These are phyloP conservation scores for Aspergillus sp. DNA, from an alignment of 2,329 filamentous ascomycete genomes.

Conservation along the genomic window DNA sequence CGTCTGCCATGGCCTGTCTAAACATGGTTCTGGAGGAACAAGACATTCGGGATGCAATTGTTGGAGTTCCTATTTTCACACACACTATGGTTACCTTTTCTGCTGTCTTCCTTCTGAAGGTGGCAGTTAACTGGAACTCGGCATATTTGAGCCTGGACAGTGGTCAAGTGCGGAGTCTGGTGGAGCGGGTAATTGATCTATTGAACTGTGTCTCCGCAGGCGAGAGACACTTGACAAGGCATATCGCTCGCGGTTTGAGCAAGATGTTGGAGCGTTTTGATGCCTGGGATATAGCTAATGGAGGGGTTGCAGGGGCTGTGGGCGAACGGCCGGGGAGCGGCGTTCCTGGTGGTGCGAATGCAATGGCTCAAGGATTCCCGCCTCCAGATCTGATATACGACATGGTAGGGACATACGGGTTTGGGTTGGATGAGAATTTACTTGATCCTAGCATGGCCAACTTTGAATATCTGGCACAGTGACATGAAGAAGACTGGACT, in stretches of 20 bases:
- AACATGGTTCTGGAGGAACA: slow-evolving; percentile 50
- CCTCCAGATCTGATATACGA: slow-evolving; percentile 44
- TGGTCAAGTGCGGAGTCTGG: slow-evolving; percentile 37
- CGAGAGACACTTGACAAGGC: slow-evolving; percentile 43
- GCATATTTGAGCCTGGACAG: slow-evolving; percentile 42
- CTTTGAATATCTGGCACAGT: slow-evolving; percentile 41
- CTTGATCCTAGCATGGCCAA: slow-evolving; percentile 43
- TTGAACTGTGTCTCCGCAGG: slow-evolving; percentile 43
- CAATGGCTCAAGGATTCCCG: slow-evolving; percentile 42
- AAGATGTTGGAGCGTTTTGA: slow-evolving; percentile 45
- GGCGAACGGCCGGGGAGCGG: slow-evolving; percentile 24
- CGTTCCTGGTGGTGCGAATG: slow-evolving; percentile 42
- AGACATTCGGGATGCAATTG: slow-evolving; percentile 49
- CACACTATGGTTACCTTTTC: slow-evolving; percentile 50
- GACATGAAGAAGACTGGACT: not conserved
- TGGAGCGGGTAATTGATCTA: slow-evolving; percentile 42
- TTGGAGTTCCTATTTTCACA: slow-evolving; percentile 49
- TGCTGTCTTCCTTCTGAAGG: slow-evolving; percentile 47
- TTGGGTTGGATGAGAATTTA: slow-evolving; percentile 42
- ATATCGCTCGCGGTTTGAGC: slow-evolving; percentile 42
- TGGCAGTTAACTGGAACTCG: slow-evolving; percentile 46
- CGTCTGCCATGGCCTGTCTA: slow-evolving; percentile 48
- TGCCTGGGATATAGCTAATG: slow-evolving; percentile 34
- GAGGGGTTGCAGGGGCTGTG: slow-evolving; percentile 7
- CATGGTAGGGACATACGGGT: slow-evolving; percentile 46